Evolutionary conservation across 345 rosid genomes (phyloP).

Genomic region (Sisymbrium altissimum): DNA sequence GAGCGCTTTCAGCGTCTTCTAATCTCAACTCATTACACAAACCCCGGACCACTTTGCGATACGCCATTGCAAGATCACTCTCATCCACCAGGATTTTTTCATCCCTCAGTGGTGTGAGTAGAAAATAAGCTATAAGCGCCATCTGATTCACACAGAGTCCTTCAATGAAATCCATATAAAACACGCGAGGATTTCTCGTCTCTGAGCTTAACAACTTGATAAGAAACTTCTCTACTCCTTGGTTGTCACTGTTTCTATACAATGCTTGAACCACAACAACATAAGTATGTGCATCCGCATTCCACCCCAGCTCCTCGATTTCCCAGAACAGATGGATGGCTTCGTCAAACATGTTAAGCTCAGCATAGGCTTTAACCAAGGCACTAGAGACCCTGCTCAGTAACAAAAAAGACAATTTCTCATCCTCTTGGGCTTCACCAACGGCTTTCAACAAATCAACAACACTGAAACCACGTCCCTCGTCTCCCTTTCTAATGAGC

Average conservation of each 20-base stretch:
- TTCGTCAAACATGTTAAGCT: conserved; percentile 48
- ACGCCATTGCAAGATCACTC: conserved; percentile 34
- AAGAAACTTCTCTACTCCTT: conserved; percentile 41
- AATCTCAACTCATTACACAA: conserved; percentile 56
- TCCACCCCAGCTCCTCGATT: conserved; percentile 44
- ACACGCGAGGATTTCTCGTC: conserved; percentile 34
- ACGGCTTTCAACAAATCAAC: conserved; percentile 42
- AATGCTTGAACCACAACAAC: conserved; percentile 53
- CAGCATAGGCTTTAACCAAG: conserved; percentile 52
- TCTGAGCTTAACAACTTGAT: conserved; percentile 44
- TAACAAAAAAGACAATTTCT: conserved; percentile 23
- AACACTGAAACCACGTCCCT: conserved; percentile 32
- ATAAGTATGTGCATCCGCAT: conserved; percentile 47
- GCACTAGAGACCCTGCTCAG: conserved; percentile 39
- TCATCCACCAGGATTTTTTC: conserved; percentile 40
- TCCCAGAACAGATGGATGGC: conserved; percentile 41
- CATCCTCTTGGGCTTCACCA: conserved; percentile 22
- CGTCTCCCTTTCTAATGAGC: conserved; percentile 35
- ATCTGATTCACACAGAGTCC: conserved; percentile 53
- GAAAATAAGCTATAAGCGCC: conserved; percentile 43
- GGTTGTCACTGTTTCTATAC: conserved; percentile 40
- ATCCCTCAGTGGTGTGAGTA: conserved; percentile 38
- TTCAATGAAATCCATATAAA: conserved; percentile 49
- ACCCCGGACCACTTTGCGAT: conserved; percentile 46
- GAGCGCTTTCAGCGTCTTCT: conserved; percentile 48